phyloP scores from a whole-genome alignment of 1,284 basidiomycete genomes.

The Sporisorium graminicola region DNA sequence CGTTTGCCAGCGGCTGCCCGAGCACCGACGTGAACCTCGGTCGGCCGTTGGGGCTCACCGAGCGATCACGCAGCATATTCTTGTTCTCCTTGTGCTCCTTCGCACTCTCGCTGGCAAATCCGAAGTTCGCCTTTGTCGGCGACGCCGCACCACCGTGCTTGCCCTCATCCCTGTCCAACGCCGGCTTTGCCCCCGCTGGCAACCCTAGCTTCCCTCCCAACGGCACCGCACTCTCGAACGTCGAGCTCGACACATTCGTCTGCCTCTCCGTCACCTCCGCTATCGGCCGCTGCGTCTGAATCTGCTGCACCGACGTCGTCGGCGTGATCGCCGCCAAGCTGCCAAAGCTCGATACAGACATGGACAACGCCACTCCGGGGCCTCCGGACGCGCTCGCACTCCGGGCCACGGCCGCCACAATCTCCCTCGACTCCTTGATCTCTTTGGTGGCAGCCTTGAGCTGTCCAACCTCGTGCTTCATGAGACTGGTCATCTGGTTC shows the following conservation, averaged over 20 bases:
- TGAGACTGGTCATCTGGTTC: slow-evolving; percentile 63
- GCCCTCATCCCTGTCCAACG: no score
- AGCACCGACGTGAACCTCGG: slow-evolving; percentile 57
- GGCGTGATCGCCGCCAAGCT: slow-evolving; percentile 35
- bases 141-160: slow-evolving; percentile 16
- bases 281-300: slow-evolving; percentile 7
- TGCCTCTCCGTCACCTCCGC: slow-evolving; percentile 11
- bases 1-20: slow-evolving; percentile 47
- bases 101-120: slow-evolving; percentile 28
- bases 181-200: slow-evolving; percentile 31
- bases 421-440: slow-evolving; percentile 56
- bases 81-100: slow-evolving; percentile 16
- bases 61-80: slow-evolving; percentile 15
- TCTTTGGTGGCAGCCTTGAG: slow-evolving; percentile 60
- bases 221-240: slow-evolving; percentile 48
- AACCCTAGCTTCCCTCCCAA: slow-evolving; percentile 22
- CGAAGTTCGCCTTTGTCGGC: slow-evolving; percentile 41
- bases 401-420: slow-evolving; percentile 45
- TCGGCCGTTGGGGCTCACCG: slow-evolving; percentile 51
- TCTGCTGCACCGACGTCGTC: slow-evolving; percentile 15
- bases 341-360: slow-evolving; percentile 25
- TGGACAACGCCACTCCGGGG: slow-evolving; percentile 10
- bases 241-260: slow-evolving; percentile 48
- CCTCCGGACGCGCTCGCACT: background rate
- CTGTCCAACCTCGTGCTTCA: slow-evolving; percentile 67